Evolutionary conservation across 176 grass and related monocot species (phyloP), one percentile per base, ranked within the genome.

Genomic region (Triticum urartu): DNA sequence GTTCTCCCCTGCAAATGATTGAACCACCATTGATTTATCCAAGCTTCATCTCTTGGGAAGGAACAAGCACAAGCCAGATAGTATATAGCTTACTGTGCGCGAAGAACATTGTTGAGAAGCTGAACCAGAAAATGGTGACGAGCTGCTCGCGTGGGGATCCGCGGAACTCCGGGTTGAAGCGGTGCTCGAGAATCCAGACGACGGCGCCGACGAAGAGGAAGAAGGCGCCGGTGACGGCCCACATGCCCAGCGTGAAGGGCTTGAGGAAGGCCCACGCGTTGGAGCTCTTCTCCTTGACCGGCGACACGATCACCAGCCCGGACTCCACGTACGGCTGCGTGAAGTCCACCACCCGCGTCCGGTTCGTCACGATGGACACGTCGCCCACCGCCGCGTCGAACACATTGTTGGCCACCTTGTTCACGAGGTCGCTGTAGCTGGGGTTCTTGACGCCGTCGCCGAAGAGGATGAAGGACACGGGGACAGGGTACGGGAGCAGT

Each of bases 101-200:
- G 84, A 94, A 94, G 65, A 98, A 98, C 91, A 95, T 95, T 0
- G 96, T 95, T 3, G 96, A 98, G 79, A 98, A 95, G 78, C 93
- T 95, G 86, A 98, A 98, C 92, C 90, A 97, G 85, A 89, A 94
- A 32, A 97, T 87, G 21, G 94, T 97, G 20, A 92, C 89, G 30
- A 94, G 9, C 87, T 97, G 94, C 36, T 89, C 72, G 72, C 83
- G 50, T 3, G 94, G 94, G 6, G 92, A 88, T 0, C 94, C 94
- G 9, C 94, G 50, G 80, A 97, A 97, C 18, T 97, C 90, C 2
- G 47, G 36, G 89, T 94, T 97, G 20, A 79, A 87, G 0, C 94
- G 83, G 89, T 97, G 94, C 90, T 97, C 94, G 8, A 97, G 83
- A 67, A 97, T 72, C 94, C 94, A 94, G 20, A 97, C 90, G 42